Conservation (phyloP, 2,329 filamentous ascomycete species). For the Diaporthe sp. region DNA sequence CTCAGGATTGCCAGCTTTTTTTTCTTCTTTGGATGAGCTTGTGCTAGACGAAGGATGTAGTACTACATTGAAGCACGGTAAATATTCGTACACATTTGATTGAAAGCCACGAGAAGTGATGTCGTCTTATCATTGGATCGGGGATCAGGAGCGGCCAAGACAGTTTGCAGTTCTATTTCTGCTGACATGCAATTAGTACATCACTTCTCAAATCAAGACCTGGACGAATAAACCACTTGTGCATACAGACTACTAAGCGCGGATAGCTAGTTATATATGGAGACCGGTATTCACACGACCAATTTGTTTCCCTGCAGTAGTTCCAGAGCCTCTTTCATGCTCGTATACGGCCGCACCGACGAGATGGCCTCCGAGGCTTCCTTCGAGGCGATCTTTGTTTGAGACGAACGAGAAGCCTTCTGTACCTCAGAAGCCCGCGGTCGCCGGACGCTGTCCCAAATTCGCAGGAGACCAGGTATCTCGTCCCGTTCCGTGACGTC, state of each 20-base stretch:
- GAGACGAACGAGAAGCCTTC: neutral
- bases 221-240: too few relatives aligned
- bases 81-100: too few relatives aligned
- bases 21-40: too few relatives aligned
- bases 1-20: too few relatives aligned
- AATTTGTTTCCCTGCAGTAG: neutral
- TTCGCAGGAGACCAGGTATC: neutral
- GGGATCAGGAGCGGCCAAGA: too few relatives aligned
- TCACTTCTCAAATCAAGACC: too few relatives aligned
- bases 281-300: neutral
- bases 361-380: neutral
- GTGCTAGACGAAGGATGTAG: too few relatives aligned
- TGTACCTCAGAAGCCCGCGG: slow-evolving; percentile 1
- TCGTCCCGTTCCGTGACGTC: neutral
- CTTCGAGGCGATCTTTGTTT: neutral
- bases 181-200: too few relatives aligned
- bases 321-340: slow-evolving; percentile 10
- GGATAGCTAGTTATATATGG: neutral
- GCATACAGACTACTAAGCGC: neutral
- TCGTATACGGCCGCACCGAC: neutral
- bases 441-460: slow-evolving; percentile 16
- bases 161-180: too few relatives aligned
- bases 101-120: too few relatives aligned
- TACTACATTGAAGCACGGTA: too few relatives aligned
- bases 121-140: too few relatives aligned